These are phyloP conservation scores for Stachybotrys echinatus DNA, from an alignment of 2,329 filamentous ascomycete species.

Conservation along the genomic window DNA sequence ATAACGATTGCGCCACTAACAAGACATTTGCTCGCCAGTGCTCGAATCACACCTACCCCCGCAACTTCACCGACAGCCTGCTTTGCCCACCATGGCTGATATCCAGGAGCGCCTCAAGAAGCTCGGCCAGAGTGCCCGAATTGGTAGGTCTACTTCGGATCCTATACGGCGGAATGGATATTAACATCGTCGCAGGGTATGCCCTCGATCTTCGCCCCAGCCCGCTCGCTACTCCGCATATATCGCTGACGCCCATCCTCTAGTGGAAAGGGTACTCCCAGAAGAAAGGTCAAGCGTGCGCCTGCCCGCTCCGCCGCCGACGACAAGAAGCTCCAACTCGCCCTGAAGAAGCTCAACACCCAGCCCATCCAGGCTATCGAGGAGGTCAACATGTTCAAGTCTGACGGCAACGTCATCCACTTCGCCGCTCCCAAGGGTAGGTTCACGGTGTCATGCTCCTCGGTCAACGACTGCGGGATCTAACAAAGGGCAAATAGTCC, in stretches of 20 bases:
- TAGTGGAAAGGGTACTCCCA: constrained; percentile 94
- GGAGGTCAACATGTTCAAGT: constrained; percentile 99
- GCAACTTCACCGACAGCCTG: constrained; percentile 18
- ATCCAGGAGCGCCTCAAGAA: constrained; percentile 57
- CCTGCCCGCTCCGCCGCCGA: constrained; percentile 89
- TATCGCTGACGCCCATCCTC: constrained; percentile 1
- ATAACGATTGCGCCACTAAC: constrained; percentile 18
- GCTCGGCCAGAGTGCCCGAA: constrained; percentile 49
- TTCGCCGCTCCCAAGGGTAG: constrained; percentile 96
- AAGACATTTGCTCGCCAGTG: constrained; percentile 15
- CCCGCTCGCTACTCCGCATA: not conserved
- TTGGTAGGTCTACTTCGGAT: constrained; percentile 53
- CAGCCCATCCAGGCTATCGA: constrained; percentile 99
- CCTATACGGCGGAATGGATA: not conserved
- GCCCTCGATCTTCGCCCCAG: constrained; percentile 9
- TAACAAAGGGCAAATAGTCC: constrained; percentile 55
- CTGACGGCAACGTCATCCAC: constrained; percentile 99
- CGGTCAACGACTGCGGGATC: constrained; percentile 1
- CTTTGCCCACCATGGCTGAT: constrained; percentile 44
- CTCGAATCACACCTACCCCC: constrained; percentile 16
- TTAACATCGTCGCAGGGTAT: constrained; percentile 25
- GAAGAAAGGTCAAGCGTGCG: constrained; percentile 97
- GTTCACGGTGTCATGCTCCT: constrained; percentile 25
- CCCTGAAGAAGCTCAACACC: constrained; percentile 99
- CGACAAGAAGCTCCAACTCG: constrained; percentile 98